A percentile compares a stretch with the other conserved stretches of the same genome.
These are phyloP conservation scores for Karstenula rhodostoma DNA, from an alignment of 2,329 filamentous ascomycete genomes.

Conservation along the genomic window DNA sequence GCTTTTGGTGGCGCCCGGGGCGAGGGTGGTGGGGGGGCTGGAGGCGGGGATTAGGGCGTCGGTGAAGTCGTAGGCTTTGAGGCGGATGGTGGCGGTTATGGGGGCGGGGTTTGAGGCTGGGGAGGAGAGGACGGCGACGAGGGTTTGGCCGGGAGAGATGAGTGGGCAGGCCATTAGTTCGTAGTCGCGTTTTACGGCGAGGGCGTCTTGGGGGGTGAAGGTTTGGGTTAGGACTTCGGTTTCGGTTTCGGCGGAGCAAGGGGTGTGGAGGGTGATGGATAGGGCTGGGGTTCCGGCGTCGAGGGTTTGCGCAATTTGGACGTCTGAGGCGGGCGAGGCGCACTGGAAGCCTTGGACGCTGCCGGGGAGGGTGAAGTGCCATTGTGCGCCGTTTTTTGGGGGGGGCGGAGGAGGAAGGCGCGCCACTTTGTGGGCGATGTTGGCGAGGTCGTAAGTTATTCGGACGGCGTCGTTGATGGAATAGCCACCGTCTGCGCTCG, in stretches of 20 bases:
- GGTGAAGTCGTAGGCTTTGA: conserved; percentile 17
- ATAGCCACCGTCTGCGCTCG: conserved; percentile 49
- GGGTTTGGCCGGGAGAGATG: conserved; percentile 12
- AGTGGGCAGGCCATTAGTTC: conserved; percentile 16
- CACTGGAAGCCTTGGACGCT: conserved; percentile 42
- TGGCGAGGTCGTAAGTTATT: conserved; percentile 42
- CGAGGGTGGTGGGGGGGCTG: background rate
- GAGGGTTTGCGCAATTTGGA: conserved; percentile 16
- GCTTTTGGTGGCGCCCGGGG: background rate
- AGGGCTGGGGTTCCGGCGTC: conserved; percentile 13
- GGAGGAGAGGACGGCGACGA: conserved; percentile 7
- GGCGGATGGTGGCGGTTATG: background rate
- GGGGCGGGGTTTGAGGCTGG: background rate
- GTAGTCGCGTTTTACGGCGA: conserved; percentile 27
- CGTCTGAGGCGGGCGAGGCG: background rate
- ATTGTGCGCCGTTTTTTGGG: conserved; percentile 48
- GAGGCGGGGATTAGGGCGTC: conserved; percentile 4
- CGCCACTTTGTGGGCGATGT: conserved; percentile 36
- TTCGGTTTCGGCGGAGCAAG: background rate
- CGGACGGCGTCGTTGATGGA: conserved; percentile 49
- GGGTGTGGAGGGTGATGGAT: conserved; percentile 9
- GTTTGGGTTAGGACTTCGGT: conserved; percentile 12
- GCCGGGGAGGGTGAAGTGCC: conserved; percentile 49
- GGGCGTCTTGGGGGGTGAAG: conserved; percentile 17
- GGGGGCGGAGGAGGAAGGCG: conserved; percentile 24